phyloP scores from a whole-genome alignment of 208 protist genomes.

The Leishmania aethiopica region DNA sequence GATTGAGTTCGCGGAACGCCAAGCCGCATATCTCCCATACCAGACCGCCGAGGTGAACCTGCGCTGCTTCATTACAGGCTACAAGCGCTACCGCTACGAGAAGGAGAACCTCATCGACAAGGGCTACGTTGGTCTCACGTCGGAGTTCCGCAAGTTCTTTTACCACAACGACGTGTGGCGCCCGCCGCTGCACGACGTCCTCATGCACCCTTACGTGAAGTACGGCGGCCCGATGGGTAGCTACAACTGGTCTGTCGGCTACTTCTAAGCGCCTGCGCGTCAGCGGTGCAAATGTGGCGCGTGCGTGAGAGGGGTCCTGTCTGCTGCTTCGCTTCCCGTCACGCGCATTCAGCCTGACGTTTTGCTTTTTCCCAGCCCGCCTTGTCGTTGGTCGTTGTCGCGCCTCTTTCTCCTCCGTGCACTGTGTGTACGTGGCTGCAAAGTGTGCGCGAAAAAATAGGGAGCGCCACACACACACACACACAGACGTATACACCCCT shows the following conservation, averaged over 20 bases:
- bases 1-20: slow-evolving; percentile 85
- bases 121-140: slow-evolving; percentile 89
- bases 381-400: neutral
- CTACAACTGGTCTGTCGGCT: slow-evolving; percentile 92
- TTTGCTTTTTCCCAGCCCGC: neutral
- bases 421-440: neutral
- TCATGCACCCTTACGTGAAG: slow-evolving; percentile 88
- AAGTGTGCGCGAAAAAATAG: neutral
- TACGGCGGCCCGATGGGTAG: slow-evolving; percentile 83
- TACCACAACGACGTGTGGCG: slow-evolving; percentile 94
- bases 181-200: slow-evolving; percentile 83
- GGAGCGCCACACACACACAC: neutral
- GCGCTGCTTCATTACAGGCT: slow-evolving; percentile 72
- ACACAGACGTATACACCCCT: neutral
- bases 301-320: neutral
- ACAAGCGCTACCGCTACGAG: slow-evolving; percentile 90
- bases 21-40: slow-evolving; percentile 83
- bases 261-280: slow-evolving; percentile 56
- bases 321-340: neutral
- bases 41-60: slow-evolving; percentile 88
- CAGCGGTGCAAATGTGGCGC: neutral
- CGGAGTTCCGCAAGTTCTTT: slow-evolving; percentile 93
- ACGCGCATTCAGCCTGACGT: neutral
- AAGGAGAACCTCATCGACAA: slow-evolving; percentile 91
- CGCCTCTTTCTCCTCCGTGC: neutral